These are phyloP conservation scores for Stagonosporopsis vannaccii DNA, from an alignment of 2,329 filamentous ascomycete genomes.

Conservation along the genomic window DNA sequence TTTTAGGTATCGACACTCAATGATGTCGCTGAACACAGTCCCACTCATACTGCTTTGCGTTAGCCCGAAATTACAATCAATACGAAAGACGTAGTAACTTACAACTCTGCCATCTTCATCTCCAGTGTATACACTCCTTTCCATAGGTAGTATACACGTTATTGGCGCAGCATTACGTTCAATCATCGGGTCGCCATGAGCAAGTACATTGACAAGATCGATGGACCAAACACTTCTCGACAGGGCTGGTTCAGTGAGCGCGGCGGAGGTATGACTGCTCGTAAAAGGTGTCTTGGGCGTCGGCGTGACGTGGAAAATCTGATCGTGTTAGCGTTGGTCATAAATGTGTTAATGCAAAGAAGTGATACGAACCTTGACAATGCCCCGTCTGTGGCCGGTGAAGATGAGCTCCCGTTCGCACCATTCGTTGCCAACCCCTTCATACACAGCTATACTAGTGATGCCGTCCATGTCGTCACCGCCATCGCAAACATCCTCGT, in stretches of 20 bases:
- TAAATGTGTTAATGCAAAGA: background rate
- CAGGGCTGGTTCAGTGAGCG: background rate
- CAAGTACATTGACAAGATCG: conserved; percentile 79
- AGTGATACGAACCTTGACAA: conserved; percentile 69
- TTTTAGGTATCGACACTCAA: background rate
- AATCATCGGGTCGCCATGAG: conserved; percentile 73
- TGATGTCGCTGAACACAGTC: conserved; percentile 54
- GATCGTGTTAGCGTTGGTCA: conserved; percentile 23
- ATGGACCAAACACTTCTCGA: conserved; percentile 66
- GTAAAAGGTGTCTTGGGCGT: conserved; percentile 56
- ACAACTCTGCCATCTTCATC: conserved; percentile 88
- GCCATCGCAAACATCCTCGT: conserved; percentile 77
- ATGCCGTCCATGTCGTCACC: conserved; percentile 73
- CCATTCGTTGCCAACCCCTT: conserved; percentile 90
- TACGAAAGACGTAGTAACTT: conserved; percentile 25
- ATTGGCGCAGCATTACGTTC: conserved; percentile 65
- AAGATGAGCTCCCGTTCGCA: conserved; percentile 85
- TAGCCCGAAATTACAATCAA: background rate
- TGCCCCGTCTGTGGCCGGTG: conserved; percentile 83
- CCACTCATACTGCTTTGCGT: conserved; percentile 61
- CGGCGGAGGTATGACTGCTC: conserved; percentile 46
- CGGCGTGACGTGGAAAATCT: conserved; percentile 66
- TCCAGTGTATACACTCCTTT: conserved; percentile 86
- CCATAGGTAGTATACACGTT: conserved; percentile 84
- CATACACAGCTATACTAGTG: conserved; percentile 87